Evolutionary conservation across 345 rosid species (phyloP), one percentile per base, ranked within the genome.

Genomic region (Citrus trifoliata): DNA sequence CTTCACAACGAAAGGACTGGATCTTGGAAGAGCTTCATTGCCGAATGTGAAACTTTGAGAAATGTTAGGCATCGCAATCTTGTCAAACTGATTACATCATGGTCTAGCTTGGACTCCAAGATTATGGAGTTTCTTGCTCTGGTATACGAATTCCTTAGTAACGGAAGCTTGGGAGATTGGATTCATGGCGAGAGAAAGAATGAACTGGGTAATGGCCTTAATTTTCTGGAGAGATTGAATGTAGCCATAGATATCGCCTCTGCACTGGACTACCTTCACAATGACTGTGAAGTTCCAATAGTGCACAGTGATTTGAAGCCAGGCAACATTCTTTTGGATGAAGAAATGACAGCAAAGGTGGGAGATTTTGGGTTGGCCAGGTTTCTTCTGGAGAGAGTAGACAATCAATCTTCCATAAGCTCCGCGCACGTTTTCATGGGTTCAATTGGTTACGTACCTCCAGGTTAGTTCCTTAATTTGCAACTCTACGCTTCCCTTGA

Each of bases 331-430:
- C 85, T 90, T 70, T 62, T 90, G 14, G 82, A 74, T 25, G 72
- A 77, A 51, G 84, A 90, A 33, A 84, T 88, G 90, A 82, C 82
- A 70, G 89, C 94, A 19, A 86, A 85, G 55, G 86, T 90, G 0
- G 90, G 89, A 5, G 94, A 90, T 69, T 87, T 87, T 18, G 90
- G 92, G 28, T 48, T 90, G 70, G 92, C 92, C 6, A 81, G 22
- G 82, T 78, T 0, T 79, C 81, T 76, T 70, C 70, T 80, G 73
- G 76, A 83, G 67, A 75, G 71, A 40, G 30, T 58, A 5, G 60
- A 51, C 42, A 22, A 0, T 67, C 84, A 84, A 40, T 55, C 73
- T 25, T 84, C 87, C 19, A 82, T 83, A 18, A 85, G 86, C 70
- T 81, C 84, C 32, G 77, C 85, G 24, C 76, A 75, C 63, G 85